Evolutionary conservation across 768 basidiomycete species (phyloP).

Genomic region (Trametes meyenii): DNA sequence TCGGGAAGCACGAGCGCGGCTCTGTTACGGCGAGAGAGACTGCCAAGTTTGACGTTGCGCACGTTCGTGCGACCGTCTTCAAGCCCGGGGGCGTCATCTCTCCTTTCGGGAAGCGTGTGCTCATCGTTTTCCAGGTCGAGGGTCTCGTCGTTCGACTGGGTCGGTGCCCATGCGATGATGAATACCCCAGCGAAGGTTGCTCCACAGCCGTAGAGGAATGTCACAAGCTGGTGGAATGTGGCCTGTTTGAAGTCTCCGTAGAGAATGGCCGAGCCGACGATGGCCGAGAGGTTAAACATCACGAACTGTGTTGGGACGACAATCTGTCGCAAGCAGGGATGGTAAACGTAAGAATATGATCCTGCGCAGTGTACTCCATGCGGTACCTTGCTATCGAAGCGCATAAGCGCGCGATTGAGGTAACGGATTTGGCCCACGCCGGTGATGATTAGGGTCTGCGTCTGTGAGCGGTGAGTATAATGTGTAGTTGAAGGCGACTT

Average conservation of each 20-base stretch:
- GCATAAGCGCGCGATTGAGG: constrained; percentile 85
- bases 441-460: constrained; percentile 67
- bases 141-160: constrained; percentile 27
- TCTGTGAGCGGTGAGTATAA: not conserved
- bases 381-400: constrained; percentile 87
- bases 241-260: constrained; percentile 92
- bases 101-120: constrained; percentile 19
- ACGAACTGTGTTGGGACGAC: constrained; percentile 97
- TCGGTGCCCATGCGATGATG: constrained; percentile 73
- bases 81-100: constrained; percentile 29
- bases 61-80: constrained; percentile 26
- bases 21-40: constrained; percentile 41
- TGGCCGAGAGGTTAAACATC: constrained; percentile 90
- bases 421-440: constrained; percentile 86
- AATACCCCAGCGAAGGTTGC: constrained; percentile 93
- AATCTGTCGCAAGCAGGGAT: constrained; percentile 46
- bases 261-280: constrained; percentile 89
- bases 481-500: constrained; percentile 25
- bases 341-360: not conserved
- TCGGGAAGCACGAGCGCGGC: constrained; percentile 54
- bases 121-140: constrained; percentile 35
- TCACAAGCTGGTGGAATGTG: constrained; percentile 78
- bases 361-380: not conserved
- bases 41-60: constrained; percentile 36
- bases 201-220: constrained; percentile 83